Conservation (phyloP, 2,329 filamentous ascomycete genomes). For the Ophiostoma populinum region DNA sequence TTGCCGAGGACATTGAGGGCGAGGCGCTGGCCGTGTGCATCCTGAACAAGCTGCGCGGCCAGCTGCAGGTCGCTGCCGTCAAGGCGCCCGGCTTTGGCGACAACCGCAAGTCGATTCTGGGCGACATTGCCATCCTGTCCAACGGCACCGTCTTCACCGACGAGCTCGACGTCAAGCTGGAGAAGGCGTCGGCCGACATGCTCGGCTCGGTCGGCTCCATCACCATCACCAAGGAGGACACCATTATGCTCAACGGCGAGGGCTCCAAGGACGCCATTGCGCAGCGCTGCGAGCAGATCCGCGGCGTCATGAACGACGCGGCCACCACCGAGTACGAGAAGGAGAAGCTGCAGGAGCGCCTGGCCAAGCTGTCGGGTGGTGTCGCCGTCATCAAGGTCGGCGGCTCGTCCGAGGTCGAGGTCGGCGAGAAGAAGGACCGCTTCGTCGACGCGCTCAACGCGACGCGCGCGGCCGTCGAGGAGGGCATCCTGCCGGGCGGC, state of each 20-base stretch:
- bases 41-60: constrained; percentile 98
- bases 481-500: constrained; percentile 96
- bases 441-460: constrained; percentile 97
- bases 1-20: constrained; percentile 97
- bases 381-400: constrained; percentile 99
- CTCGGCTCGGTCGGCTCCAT: constrained; percentile 95
- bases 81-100: constrained; percentile 99
- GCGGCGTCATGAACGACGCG: constrained; percentile 85
- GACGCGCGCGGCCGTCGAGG: constrained; percentile 93
- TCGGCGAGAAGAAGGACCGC: constrained; percentile 99
- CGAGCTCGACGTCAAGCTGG: constrained; percentile 96
- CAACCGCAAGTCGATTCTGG: constrained; percentile 99
- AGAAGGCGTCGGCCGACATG: constrained; percentile 92
- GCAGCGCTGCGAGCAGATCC: constrained; percentile 98
- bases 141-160: constrained; percentile 96
- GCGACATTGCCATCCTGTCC: constrained; percentile 87
- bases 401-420: constrained; percentile 93
- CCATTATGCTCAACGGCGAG: constrained; percentile 93
- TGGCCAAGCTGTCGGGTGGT: constrained; percentile 96
- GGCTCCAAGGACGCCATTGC: constrained; percentile 85
- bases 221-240: constrained; percentile 99
- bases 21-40: constrained; percentile 98
- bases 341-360: constrained; percentile 99
- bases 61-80: constrained; percentile 95
- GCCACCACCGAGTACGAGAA: constrained; percentile 98